A percentile compares a stretch with the other conserved stretches of the same genome.
Evolutionary conservation across 2,329 filamentous ascomycete genomes (phyloP).

Genomic region (Scleromitrula shiraiana): DNA sequence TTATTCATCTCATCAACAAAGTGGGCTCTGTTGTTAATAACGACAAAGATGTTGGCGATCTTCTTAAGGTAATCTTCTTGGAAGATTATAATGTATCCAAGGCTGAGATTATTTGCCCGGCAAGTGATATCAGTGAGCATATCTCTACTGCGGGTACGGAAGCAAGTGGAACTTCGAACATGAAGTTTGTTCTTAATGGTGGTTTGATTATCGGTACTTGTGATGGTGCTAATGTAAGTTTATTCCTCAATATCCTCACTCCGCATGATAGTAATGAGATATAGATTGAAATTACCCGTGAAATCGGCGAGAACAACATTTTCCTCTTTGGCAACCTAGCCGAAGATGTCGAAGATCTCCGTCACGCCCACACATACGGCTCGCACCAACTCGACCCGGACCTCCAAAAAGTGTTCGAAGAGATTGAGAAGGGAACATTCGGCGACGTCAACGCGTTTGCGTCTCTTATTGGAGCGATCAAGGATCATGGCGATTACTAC

Average conservation of each 20-base stretch:
- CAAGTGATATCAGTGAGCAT: slow-evolving; percentile 94
- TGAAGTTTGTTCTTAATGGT: slow-evolving; percentile 98
- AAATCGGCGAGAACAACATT: slow-evolving; percentile 94
- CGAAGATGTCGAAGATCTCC: slow-evolving; percentile 93
- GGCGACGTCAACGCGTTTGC: slow-evolving; percentile 71
- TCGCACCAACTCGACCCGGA: slow-evolving; percentile 68
- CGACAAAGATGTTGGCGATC: slow-evolving; percentile 82
- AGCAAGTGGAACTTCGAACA: slow-evolving; percentile 86
- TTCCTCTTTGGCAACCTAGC: slow-evolving; percentile 96
- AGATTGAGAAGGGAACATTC: slow-evolving; percentile 73
- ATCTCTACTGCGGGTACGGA: slow-evolving; percentile 98
- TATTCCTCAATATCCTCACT: neutral
- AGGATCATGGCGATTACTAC: slow-evolving; percentile 94
- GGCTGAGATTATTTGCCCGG: slow-evolving; percentile 91
- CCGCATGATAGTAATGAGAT: slow-evolving; percentile 4
- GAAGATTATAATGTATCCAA: slow-evolving; percentile 99
- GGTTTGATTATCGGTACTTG: slow-evolving; percentile 97
- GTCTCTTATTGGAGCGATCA: slow-evolving; percentile 76
- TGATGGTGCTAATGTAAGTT: slow-evolving; percentile 87
- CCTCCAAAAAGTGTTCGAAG: slow-evolving; percentile 73
- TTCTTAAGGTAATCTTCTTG: slow-evolving; percentile 94
- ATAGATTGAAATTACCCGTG: slow-evolving; percentile 94
- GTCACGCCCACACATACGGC: slow-evolving; percentile 81
- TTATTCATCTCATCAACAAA: slow-evolving; percentile 92
- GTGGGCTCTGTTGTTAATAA: slow-evolving; percentile 88